These are phyloP conservation scores for Cytospora piceae DNA, from an alignment of 2,329 filamentous ascomycete genomes.

Conservation along the genomic window DNA sequence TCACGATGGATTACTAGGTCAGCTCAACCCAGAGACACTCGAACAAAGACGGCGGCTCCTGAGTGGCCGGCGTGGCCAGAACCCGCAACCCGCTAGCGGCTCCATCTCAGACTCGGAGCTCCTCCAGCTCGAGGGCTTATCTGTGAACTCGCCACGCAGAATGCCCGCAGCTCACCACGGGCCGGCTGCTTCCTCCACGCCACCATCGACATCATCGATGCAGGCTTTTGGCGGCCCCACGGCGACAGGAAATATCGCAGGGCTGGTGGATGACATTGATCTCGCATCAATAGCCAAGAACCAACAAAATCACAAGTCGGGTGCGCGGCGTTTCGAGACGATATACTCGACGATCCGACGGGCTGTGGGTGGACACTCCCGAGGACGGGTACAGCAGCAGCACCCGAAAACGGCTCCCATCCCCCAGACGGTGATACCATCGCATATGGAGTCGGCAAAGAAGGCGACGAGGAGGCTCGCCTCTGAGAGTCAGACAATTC, in stretches of 20 bases:
- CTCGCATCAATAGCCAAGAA: constrained; percentile 19
- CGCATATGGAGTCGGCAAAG: constrained; percentile 29
- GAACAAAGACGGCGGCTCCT: constrained; percentile 31
- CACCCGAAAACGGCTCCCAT: constrained; percentile 21
- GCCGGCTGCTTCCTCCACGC: constrained; percentile 21
- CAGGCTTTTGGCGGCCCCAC: constrained; percentile 9
- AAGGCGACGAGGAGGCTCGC: constrained; percentile 17
- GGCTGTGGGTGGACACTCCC: constrained; percentile 33
- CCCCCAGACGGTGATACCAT: constrained; percentile 27
- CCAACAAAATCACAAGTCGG: constrained; percentile 33
- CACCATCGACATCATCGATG: constrained; percentile 10
- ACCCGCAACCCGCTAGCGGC: constrained; percentile 29
- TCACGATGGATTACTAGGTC: constrained; percentile 29
- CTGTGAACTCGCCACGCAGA: constrained; percentile 37
- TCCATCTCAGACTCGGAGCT: constrained; percentile 41
- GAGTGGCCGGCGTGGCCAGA: constrained; percentile 28
- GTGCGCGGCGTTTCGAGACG: constrained; percentile 36
- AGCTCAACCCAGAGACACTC: constrained; percentile 28
- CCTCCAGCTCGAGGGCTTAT: constrained; percentile 40
- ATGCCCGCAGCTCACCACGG: constrained; percentile 9
- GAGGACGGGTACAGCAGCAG: constrained; percentile 17
- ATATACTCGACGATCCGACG: constrained; percentile 40
- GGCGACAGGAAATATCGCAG: constrained; percentile 1
- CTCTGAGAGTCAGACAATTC: constrained; percentile 13
- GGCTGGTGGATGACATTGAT: constrained; percentile 17